Conservation (phyloP, 2,329 filamentous ascomycete genomes). For the Pestalotiopsis sp. region DNA sequence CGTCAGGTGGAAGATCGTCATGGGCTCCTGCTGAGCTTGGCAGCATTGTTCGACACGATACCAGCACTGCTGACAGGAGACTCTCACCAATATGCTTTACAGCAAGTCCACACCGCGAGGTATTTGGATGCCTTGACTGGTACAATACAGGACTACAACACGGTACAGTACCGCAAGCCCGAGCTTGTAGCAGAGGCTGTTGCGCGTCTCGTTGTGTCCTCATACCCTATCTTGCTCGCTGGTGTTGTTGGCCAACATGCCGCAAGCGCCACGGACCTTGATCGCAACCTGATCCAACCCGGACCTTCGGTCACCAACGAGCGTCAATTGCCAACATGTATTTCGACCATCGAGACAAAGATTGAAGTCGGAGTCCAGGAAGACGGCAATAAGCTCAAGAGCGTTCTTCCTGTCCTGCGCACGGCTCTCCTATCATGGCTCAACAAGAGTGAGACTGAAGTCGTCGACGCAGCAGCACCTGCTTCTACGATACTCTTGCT, state of each 20-base stretch:
- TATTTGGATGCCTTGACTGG: constrained; percentile 28
- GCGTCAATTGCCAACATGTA: neutral
- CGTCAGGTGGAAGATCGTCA: constrained; percentile 71
- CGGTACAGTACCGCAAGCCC: constrained; percentile 54
- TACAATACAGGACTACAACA: constrained; percentile 42
- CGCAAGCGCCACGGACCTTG: neutral
- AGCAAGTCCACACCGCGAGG: constrained; percentile 16
- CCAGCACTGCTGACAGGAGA: constrained; percentile 30
- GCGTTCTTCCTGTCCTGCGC: constrained; percentile 25
- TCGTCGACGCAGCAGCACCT: constrained; percentile 47
- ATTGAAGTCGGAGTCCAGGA: neutral
- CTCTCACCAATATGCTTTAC: constrained; percentile 12
- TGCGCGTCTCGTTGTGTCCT: constrained; percentile 57
- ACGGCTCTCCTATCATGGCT: constrained; percentile 47
- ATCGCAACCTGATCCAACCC: neutral
- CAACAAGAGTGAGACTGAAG: constrained; percentile 49
- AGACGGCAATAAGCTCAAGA: constrained; percentile 11
- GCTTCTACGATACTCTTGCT: constrained; percentile 52
- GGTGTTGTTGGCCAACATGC: constrained; percentile 20
- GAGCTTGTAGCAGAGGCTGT: constrained; percentile 65
- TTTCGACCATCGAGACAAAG: neutral
- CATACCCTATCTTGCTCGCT: constrained; percentile 47
- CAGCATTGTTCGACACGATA: constrained; percentile 54
- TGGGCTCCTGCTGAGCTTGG: constrained; percentile 63
- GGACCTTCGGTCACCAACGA: neutral